Base-by-base conservation (phyloP, 2,329 filamentous ascomycete genomes). In the Basipetospora chlamydospora region DNA sequence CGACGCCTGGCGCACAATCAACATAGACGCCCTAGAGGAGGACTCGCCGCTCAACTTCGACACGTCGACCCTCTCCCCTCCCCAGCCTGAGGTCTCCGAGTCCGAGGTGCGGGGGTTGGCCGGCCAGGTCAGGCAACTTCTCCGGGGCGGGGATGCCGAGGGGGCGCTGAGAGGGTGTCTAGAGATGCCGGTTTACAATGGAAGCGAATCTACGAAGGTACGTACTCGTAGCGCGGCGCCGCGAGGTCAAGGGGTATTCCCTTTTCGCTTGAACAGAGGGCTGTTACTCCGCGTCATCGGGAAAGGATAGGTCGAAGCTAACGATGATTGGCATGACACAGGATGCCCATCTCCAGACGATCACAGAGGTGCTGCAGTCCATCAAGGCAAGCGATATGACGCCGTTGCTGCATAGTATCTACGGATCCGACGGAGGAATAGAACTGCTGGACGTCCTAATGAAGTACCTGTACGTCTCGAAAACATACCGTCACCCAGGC, bases 341-440 rank as follows among this genome's bases (percentile, higher is more conserved):
- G 79, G 85, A 94, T 46, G 67, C 85, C 21, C 86, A 96, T 57
- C 66, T 94, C 44, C 76, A 83, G 46, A 88, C 83, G 15, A 81
- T 98, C 28, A 76, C 85, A 42, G 90, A 98, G 61, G 87, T 96
- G 40, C 67, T 98, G 45, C 87, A 94, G 59, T 90, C 85, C 15
- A 96, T 96, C 61, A 87, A 93, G 56, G 86, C 90, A 52, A 82
- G 82, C 48, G 90, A 98, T 49, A 96, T 96, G 83, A 85, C 78
- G 44, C 81, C 84, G 11, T 76, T 96, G 50, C 66, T 98, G 46
- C 76, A 79, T 59, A 73, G 77, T 40, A 80, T 96, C 51, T 86
- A 90, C 61, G 66, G 64, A 41, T 76, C 78, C 9, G 74, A 81
- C 35, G 82, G 82, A 42, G 90, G 90, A 20, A 75, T 74, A 42